Evolutionary conservation across 2,329 filamentous ascomycete genomes (phyloP).

Genomic region (Calonectria hongkongensis): DNA sequence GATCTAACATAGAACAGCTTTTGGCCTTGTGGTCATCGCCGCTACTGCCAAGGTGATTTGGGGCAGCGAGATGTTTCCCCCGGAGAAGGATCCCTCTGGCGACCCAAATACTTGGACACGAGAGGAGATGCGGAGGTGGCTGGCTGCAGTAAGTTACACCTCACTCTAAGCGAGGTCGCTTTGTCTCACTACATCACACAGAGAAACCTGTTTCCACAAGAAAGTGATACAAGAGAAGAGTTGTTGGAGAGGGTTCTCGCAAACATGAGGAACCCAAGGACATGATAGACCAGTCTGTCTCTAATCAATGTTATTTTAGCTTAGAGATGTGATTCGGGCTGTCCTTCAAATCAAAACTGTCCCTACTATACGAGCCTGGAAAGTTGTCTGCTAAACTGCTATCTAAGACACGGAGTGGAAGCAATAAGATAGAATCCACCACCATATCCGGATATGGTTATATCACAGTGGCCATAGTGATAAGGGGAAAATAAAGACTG

Average conservation of each 20-base stretch:
- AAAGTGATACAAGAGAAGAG: constrained; percentile 66
- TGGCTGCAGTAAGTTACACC: constrained; percentile 77
- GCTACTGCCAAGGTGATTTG: constrained; percentile 90
- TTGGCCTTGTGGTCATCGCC: constrained; percentile 87
- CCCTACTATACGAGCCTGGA: too few relatives aligned
- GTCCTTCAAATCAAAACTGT: too few relatives aligned
- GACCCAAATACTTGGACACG: constrained; percentile 83
- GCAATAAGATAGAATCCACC: too few relatives aligned
- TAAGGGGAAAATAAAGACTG: too few relatives aligned
- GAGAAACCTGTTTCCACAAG: constrained; percentile 68
- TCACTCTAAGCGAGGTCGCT: neutral
- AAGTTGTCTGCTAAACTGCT: too few relatives aligned
- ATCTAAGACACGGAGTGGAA: too few relatives aligned
- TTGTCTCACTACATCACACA: constrained; percentile 46
- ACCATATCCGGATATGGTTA: too few relatives aligned
- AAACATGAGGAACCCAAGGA: constrained; percentile 67
- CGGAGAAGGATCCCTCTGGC: constrained; percentile 84
- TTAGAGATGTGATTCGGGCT: too few relatives aligned
- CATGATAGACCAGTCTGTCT: constrained; percentile 17
- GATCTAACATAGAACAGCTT: constrained; percentile 72
- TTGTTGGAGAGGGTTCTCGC: constrained; percentile 67
- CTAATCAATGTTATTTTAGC: neutral
- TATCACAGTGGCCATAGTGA: too few relatives aligned
- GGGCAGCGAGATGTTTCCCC: constrained; percentile 89
- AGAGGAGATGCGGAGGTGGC: constrained; percentile 87